Evolutionary conservation across 75 land plant species (phyloP), one percentile per base, ranked within the genome.

Genomic region (Gnetum montanum): DNA sequence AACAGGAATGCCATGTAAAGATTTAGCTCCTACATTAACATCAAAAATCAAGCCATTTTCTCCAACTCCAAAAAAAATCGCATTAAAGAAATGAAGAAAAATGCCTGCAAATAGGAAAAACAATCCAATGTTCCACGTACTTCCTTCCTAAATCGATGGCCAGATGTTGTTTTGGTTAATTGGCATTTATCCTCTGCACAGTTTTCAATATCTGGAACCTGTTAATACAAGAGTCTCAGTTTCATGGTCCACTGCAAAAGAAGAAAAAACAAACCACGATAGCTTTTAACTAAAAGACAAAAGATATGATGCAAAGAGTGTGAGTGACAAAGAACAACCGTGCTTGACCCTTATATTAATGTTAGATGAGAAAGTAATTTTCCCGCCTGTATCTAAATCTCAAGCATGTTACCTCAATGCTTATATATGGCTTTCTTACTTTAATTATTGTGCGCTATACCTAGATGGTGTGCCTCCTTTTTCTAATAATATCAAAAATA

Each of bases 151-250:
- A 93, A 93, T 3, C 84, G 74, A 33, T 77, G 66, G n/a, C 95
- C 98, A 63, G 77, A 80, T 27, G 82, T 77, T 24, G 78, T 82
- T 70, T 85, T 78, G 12, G 98, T 80, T 8, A 93, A 73, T 57
- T 70, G 54, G 52, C 98, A 93, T 29, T 62, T 49, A 35, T 75
- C 23, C 31, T 77, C 73, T 41, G 54, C 41, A n/a, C 73, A 63
- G 12, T 80, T 75, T 58, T 93, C 90, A 59, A 89, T 71, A 73
- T 89, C 82, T 26, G 98, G 98, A 2, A 92, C 83, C 97, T 91
- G 77, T 51, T 16, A 37, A 19, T 11, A 60, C 43, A 13, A 6
- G 4, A 34, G 37, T 46, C 23, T 31, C 20, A 48, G 34, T 19
- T 34, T 6, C 38, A 59, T 50, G 52, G 27, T 8, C 36, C 8